Evolutionary conservation across 805 yeast genomes (phyloP).

Genomic region (Hanseniaspora clermontiae): DNA sequence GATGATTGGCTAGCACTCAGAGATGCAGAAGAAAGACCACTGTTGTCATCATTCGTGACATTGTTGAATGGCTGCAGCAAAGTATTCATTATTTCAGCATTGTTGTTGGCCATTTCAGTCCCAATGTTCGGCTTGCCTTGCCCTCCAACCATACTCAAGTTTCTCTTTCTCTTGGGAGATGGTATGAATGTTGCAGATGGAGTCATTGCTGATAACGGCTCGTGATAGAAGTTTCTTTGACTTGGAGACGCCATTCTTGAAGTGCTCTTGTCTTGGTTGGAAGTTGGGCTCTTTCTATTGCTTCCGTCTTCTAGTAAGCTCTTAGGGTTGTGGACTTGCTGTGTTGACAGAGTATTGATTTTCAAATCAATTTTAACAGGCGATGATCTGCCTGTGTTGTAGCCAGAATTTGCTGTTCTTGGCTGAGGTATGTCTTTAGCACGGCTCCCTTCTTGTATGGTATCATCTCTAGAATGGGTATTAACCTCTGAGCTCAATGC

Average conservation of each 20-base stretch:
- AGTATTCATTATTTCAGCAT: slow-evolving; percentile 18
- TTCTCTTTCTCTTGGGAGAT: slow-evolving; percentile 23
- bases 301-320: neutral
- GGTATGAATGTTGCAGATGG: slow-evolving; percentile 18
- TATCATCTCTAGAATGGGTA: neutral
- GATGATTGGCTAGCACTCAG: neutral
- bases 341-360: neutral
- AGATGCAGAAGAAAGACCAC: neutral
- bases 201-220: slow-evolving; percentile 25
- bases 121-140: neutral
- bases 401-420: neutral
- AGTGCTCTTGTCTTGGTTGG: neutral
- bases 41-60: neutral
- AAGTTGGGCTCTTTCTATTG: slow-evolving; percentile 1
- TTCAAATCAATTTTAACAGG: slow-evolving; percentile 9
- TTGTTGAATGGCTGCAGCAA: slow-evolving; percentile 10
- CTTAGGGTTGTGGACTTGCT: neutral
- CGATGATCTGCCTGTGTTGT: neutral
- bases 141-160: slow-evolving; percentile 11
- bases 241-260: slow-evolving; percentile 39
- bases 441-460: neutral
- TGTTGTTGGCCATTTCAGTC: neutral
- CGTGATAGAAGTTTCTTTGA: slow-evolving; percentile 19
- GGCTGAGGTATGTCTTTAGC: neutral
- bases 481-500: neutral